These are phyloP conservation scores for Teunomyces aglyptinius DNA, from an alignment of 805 yeast genomes.

Conservation along the genomic window DNA sequence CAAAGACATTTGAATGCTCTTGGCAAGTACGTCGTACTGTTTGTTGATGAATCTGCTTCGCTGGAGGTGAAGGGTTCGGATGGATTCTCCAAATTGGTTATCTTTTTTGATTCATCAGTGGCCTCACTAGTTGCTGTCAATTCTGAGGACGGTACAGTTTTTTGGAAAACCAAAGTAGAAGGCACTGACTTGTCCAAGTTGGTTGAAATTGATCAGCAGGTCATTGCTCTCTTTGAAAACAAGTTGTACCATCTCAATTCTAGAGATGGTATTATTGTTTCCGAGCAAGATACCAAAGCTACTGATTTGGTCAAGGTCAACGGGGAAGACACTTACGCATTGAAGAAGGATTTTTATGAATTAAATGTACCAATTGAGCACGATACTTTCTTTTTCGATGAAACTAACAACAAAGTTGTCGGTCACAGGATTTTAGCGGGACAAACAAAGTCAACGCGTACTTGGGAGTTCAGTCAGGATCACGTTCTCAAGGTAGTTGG, in stretches of 20 bases:
- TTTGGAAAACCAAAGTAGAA: conserved; percentile 6
- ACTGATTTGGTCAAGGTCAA: not conserved
- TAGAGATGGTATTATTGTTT: conserved; percentile 15
- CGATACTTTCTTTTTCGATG: conserved; percentile 15
- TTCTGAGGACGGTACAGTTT: conserved; percentile 7
- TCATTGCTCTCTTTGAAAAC: conserved; percentile 13
- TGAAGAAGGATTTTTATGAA: not conserved
- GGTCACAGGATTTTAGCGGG: conserved; percentile 19
- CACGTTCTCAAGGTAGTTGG: conserved; percentile 19
- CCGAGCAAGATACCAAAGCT: not conserved
- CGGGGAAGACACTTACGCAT: not conserved
- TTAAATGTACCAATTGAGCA: not conserved
- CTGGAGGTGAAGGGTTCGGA: conserved; percentile 15
- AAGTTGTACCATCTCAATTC: conserved; percentile 10
- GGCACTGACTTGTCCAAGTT: conserved; percentile 9
- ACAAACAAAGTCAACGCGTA: conserved; percentile 13
- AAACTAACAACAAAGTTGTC: conserved; percentile 12
- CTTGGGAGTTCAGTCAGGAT: conserved; percentile 29
- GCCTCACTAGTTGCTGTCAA: conserved; percentile 9
- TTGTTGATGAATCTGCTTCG: conserved; percentile 1
- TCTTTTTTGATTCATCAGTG: conserved; percentile 21
- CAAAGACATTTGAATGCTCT: conserved; percentile 33
- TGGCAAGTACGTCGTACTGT: conserved; percentile 24
- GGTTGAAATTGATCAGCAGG: conserved; percentile 12
- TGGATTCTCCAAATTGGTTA: conserved; percentile 33